Conservation (phyloP, 495 filamentous ascomycete genomes). For the Aspergillus mulundensis region DNA sequence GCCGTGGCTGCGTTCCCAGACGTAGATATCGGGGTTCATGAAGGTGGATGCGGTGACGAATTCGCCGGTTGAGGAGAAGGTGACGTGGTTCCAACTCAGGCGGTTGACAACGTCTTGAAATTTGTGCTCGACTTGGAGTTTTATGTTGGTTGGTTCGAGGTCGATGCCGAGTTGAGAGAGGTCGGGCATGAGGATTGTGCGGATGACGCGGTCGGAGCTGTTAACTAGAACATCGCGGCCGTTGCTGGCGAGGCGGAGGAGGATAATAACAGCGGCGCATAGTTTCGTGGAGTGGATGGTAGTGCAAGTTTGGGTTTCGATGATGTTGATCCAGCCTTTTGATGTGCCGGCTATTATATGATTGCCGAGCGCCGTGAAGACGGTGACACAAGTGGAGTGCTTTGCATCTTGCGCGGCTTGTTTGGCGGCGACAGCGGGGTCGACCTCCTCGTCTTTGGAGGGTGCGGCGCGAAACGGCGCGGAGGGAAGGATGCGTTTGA, state of each 20-base stretch:
- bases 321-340: constrained; percentile 94
- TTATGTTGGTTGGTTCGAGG: constrained; percentile 52
- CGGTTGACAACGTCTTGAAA: constrained; percentile 97
- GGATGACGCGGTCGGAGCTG: constrained; percentile 84
- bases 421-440: constrained; percentile 66
- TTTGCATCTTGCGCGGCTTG: constrained; percentile 89
- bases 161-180: constrained; percentile 46
- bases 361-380: constrained; percentile 79
- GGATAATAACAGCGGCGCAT: constrained; percentile 83
- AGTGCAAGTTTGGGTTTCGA: constrained; percentile 69
- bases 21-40: constrained; percentile 97
- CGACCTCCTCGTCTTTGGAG: constrained; percentile 56
- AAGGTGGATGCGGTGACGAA: constrained; percentile 84
- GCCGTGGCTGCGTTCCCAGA: constrained; percentile 94
- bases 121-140: constrained; percentile 91
- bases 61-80: constrained; percentile 89
- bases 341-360: constrained; percentile 88
- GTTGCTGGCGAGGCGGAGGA: constrained; percentile 74
- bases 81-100: constrained; percentile 90
- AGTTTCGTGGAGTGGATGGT: constrained; percentile 84
- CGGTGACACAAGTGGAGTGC: constrained; percentile 82
- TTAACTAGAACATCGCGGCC: constrained; percentile 86
- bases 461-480: constrained; percentile 63
- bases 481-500: constrained; percentile 75
- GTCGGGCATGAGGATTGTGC: constrained; percentile 76